A percentile compares a stretch with the other conserved stretches of the same genome.
Conservation (phyloP, 2,329 filamentous ascomycete species). For the Paecilomyces sp. region DNA sequence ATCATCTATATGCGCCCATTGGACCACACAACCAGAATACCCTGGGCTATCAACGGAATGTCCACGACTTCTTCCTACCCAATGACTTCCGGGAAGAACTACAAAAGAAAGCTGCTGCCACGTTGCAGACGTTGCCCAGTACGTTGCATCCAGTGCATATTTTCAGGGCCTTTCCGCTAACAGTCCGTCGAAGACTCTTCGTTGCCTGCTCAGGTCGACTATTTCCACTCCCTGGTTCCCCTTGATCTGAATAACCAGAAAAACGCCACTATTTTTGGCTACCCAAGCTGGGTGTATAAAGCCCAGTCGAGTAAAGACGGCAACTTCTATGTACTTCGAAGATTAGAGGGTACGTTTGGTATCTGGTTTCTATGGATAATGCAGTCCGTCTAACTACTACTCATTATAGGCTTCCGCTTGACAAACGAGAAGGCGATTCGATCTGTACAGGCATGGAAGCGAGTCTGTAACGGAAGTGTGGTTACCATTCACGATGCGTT, state of each 20-base stretch:
- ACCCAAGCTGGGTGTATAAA: slow-evolving; percentile 92
- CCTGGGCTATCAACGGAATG: slow-evolving; percentile 74
- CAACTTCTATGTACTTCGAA: slow-evolving; percentile 75
- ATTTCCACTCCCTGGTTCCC: slow-evolving; percentile 87
- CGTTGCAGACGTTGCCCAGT: slow-evolving; percentile 77
- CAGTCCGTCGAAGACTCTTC: slow-evolving; percentile 48
- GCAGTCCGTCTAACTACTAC: slow-evolving; percentile 2
- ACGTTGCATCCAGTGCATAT: slow-evolving; percentile 20
- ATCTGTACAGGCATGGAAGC: slow-evolving; percentile 82
- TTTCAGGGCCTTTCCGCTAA: slow-evolving; percentile 6
- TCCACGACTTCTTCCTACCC: slow-evolving; percentile 86
- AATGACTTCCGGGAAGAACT: slow-evolving; percentile 82
- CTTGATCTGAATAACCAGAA: slow-evolving; percentile 76
- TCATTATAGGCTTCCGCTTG: slow-evolving; percentile 62
- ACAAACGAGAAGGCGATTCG: slow-evolving; percentile 85
- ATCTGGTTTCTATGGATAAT: neutral
- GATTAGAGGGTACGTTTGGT: slow-evolving; percentile 61
- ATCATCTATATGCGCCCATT: slow-evolving; percentile 86
- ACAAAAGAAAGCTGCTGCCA: slow-evolving; percentile 80
- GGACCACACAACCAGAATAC: slow-evolving; percentile 77
- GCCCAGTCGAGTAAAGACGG: slow-evolving; percentile 84
- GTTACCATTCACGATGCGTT: slow-evolving; percentile 89
- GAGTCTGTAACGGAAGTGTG: slow-evolving; percentile 70
- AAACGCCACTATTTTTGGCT: slow-evolving; percentile 73
- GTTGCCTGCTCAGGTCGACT: slow-evolving; percentile 67